These are phyloP conservation scores for Proliferodiscus dingleyae DNA, from an alignment of 2,329 filamentous ascomycete species.

Conservation along the genomic window DNA sequence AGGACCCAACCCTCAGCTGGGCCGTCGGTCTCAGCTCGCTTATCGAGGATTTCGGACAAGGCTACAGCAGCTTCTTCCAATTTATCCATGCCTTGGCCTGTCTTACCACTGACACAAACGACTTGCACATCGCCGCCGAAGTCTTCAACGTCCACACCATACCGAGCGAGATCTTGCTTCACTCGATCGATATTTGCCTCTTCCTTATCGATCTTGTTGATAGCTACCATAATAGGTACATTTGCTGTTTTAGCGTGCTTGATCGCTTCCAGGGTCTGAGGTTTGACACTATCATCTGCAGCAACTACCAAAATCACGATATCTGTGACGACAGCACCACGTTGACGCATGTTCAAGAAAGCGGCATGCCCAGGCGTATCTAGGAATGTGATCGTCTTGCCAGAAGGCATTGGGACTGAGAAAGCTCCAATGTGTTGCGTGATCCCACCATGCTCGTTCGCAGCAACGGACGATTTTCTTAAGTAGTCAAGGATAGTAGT, in stretches of 20 bases:
- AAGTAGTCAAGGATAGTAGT: slow-evolving; percentile 93
- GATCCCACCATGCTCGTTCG: slow-evolving; percentile 90
- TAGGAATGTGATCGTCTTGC: slow-evolving; percentile 90
- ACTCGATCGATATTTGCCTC: slow-evolving; percentile 76
- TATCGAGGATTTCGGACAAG: slow-evolving; percentile 83
- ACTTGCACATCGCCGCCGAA: slow-evolving; percentile 92
- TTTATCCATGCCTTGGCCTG: slow-evolving; percentile 83
- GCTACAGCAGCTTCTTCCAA: slow-evolving; percentile 87
- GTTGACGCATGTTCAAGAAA: slow-evolving; percentile 91
- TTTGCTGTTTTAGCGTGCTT: slow-evolving; percentile 84
- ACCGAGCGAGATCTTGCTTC: slow-evolving; percentile 76
- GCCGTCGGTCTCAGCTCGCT: slow-evolving; percentile 72
- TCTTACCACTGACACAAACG: slow-evolving; percentile 88
- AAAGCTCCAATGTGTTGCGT: slow-evolving; percentile 99
- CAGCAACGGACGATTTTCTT: slow-evolving; percentile 86
- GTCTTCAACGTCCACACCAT: slow-evolving; percentile 90
- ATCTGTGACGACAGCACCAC: slow-evolving; percentile 92
- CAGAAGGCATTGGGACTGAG: slow-evolving; percentile 78
- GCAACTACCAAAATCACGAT: slow-evolving; percentile 95
- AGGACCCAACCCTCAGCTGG: slow-evolving; percentile 89
- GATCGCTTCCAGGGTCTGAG: slow-evolving; percentile 91
- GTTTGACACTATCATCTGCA: slow-evolving; percentile 95
- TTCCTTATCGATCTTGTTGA: slow-evolving; percentile 94
- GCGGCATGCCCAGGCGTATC: slow-evolving; percentile 96
- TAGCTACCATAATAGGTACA: slow-evolving; percentile 94